Base-by-base conservation (phyloP, 768 basidiomycete genomes). In the Sporobolomyces roseus region DNA sequence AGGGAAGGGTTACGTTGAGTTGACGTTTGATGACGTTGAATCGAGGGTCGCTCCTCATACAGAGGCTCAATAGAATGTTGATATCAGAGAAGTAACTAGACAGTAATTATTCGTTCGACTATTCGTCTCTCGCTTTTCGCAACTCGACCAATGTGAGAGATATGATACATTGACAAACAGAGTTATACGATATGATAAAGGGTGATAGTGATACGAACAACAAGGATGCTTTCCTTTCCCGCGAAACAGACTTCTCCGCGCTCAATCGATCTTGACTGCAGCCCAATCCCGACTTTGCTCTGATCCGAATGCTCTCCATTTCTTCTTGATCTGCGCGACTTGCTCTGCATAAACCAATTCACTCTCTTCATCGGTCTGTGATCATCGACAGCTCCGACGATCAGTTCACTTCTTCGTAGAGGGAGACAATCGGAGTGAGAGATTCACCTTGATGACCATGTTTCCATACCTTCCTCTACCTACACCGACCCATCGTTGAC, bases 11-110 rank as follows among this genome's bases (percentile, higher is more conserved):
- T 73, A 73, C 21, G 56, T 69, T 3, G 63, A 46, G 29, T 25
- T 73, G 1, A 63, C 30, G 10, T 67, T 67, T n/a, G 71, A 68
- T 48, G 71, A 68, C 21, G 58, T 69, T 9, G 68, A 69, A 43
- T 55, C 43, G 2, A 52, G 58, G 27, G 23, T 51, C 10, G 43
- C 68, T 45, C 27, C 51, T 14, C 68, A 69, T 45, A 23, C 48
- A 0, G 68, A 69, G 8, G 25, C 41, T 16, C 10, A 59, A 14
- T 59, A 51, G 49, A 45, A 52, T n/a, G n/a, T n/a, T n/a, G n/a
- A n/a, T n/a, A n/a, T n/a, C n/a, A n/a, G n/a, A n/a, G n/a, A n/a
- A n/a, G n/a, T n/a, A n/a, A n/a, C n/a, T n/a, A n/a, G n/a, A n/a
- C n/a, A n/a, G n/a, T n/a, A n/a, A n/a, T n/a, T n/a, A n/a, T n/a